Base-by-base conservation (phyloP, 257 asterid species). In the Solanum rostratum region DNA sequence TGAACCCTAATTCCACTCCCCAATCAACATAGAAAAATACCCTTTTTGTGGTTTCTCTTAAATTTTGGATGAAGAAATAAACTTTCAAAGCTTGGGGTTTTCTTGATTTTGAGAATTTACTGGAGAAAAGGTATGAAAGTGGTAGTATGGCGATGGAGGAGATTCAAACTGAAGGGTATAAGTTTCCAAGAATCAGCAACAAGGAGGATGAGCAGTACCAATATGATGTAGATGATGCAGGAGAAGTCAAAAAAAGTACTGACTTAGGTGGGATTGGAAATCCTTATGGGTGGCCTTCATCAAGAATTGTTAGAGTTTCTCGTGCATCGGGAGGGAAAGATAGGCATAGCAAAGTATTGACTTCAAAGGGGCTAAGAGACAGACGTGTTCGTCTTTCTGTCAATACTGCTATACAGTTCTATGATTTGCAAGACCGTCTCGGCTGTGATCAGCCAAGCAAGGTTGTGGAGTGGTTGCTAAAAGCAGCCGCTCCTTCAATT, bases 401-500 rank as follows among this genome's bases (percentile, higher is more conserved):
- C 11, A 89, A 91, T 89, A 95, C 99, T 3, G 97, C 99, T 3
- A 93, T 95, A 76, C 96, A 94, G 57, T 94, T 95, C 86, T 94
- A 94, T 33, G 98, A 95, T 87, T 88, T 95, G 37, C 99, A 93
- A 85, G 99, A 95, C 22, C 90, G 99, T 2, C 89, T 95, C 57
- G 98, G 99, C 7, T 90, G 83, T 85, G 97, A 95, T 87, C 97
- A 93, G 91, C 99, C 98, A 24, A 94, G 97, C 87, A 94, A 95
- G 91, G 99, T 98, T 84, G 93, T 95, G 74, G 99, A 95, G 88
- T 95, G 99, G 99, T 90, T 95, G 84, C 88, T 95, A 27, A 93
- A 91, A 81, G 97, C 91, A 30, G 98, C 98, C 2, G 92, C 93
- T 16, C 83, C 85, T 49, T 92, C 98, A 1, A 94, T 96, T 6